Conservation (phyloP, 73 alveolate species). For the Paramecium primaurelia region DNA sequence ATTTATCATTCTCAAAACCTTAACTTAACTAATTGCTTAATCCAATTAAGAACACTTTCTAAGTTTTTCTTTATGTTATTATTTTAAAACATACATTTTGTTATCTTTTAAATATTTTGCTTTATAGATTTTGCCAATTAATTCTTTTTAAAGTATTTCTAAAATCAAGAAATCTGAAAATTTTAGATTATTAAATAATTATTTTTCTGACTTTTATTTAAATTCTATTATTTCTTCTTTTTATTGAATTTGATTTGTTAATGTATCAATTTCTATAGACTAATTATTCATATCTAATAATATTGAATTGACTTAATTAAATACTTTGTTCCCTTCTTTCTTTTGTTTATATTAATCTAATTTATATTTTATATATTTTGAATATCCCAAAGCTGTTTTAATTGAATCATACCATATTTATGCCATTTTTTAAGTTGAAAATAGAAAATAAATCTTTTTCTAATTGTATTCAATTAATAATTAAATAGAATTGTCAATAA, state of each 20-base stretch:
- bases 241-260: neutral
- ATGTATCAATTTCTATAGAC: neutral
- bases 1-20: neutral
- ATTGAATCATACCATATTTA: neutral
- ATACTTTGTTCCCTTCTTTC: neutral
- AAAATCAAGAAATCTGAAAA: neutral
- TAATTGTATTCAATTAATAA: neutral
- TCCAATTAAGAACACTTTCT: neutral
- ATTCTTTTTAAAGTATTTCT: neutral
- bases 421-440: neutral
- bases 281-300: neutral
- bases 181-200: neutral
- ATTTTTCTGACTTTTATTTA: neutral
- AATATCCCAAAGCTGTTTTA: neutral
- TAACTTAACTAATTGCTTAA: neutral
- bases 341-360: neutral
- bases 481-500: neutral
- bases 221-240: neutral
- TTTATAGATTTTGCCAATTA: neutral
- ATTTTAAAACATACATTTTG: slow-evolving; percentile 18
- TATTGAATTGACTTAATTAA: neutral
- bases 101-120: neutral
- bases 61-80: slow-evolving; percentile 5
- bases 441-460: neutral
- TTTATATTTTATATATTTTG: neutral